A percentile compares a stretch with the other conserved stretches of the same genome.
Conservation (phyloP, 2,329 filamentous ascomycete species). For the Aspergillus clavatus region DNA sequence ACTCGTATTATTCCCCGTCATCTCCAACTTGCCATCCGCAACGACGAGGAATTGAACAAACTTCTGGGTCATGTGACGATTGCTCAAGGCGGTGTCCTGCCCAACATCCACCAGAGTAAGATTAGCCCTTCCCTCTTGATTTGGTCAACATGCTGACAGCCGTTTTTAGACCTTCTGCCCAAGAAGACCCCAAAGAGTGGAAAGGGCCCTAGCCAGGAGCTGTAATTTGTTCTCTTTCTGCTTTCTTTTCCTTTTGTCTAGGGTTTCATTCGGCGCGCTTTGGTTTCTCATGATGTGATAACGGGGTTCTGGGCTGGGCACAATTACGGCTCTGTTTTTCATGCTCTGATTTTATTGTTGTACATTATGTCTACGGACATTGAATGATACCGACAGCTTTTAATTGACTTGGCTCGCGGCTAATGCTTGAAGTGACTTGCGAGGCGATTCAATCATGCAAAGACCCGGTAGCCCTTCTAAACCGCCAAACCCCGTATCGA, state of each 20-base stretch:
- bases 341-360: conserved; percentile 47
- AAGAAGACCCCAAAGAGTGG: conserved; percentile 98
- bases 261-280: conserved; percentile 69
- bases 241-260: conserved; percentile 46
- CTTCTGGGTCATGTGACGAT: conserved; percentile 93
- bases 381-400: conserved; percentile 42
- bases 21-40: conserved; percentile 97
- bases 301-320: conserved; percentile 64
- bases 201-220: conserved; percentile 90
- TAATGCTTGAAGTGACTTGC: conserved; percentile 9
- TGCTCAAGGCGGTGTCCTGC: conserved; percentile 92
- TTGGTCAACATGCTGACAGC: conserved; percentile 3
- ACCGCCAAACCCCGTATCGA: no score
- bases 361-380: conserved; percentile 59
- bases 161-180: conserved; percentile 78
- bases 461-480: no score
- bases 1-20: conserved; percentile 99
- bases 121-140: conserved; percentile 19
- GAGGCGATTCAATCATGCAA: no score
- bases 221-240: conserved; percentile 60
- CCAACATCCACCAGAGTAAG: conserved; percentile 96
- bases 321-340: conserved; percentile 51
- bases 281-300: conserved; percentile 65
- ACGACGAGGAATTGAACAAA: conserved; percentile 99
- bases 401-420: conserved; percentile 26